Evolutionary conservation across 768 basidiomycete genomes (phyloP), one percentile per base, ranked within the genome.

Genomic region (Mycena pura): DNA sequence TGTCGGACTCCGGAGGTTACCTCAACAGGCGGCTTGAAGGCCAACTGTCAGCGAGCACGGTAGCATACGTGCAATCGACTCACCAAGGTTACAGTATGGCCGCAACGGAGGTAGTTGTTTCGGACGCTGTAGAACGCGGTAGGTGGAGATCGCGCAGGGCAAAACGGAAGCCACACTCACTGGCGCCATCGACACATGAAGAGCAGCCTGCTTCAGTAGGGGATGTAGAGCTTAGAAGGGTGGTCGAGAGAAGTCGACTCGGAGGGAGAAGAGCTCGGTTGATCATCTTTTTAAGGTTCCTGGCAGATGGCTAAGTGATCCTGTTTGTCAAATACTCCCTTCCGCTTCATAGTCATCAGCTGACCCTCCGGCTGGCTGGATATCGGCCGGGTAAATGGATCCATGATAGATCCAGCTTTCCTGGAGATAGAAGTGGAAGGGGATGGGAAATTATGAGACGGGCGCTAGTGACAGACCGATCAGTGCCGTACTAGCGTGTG

Each of bases 161-260:
- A 22, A 43, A 31, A 7, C 34, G 25, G 52, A 19, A 38, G 6
- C n/a, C 21, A 21, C 5, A 78, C 83, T 72, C 67, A 86, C 85
- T 80, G 83, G 75, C 85, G 82, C 69, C 74, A 78, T 68, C 76
- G 77, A 72, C 85, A 86, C 85, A 86, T 86, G 15, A 31, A 72
- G 49, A 50, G 44, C 47, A 54, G 57, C 44, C 17, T 19, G 54
- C 59, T 54, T 38, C 52, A 46, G 62, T 40, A 34, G 57, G 40
- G 53, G 6, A 11, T 54, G 29, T 29, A 44, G 50, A 43, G 53
- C 49, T 44, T 46, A 34, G 63, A 68, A 45, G 46, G 57, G 58
- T 48, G 28, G 28, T 34, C 51, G 31, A 50, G 29, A 47, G 53
- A 54, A 27, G 50, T 65, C 27, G 45, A n/a, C n/a, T n/a, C n/a